A percentile compares a stretch with the other conserved stretches of the same genome.
phyloP scores from a whole-genome alignment of 106 monocot genomes.

The Dendrobium huoshanense region DNA sequence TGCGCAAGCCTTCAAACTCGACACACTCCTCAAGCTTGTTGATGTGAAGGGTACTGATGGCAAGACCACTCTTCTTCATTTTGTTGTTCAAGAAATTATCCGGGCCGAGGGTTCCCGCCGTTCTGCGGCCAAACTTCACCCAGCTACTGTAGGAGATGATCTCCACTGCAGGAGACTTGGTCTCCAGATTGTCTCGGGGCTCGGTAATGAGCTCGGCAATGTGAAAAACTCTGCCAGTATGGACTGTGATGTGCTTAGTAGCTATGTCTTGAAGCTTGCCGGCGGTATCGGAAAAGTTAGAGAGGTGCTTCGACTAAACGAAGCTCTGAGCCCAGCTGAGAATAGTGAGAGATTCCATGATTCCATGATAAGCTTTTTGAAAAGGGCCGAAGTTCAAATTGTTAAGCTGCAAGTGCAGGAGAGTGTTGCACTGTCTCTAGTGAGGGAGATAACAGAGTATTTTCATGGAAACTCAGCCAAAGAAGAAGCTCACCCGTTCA shows the following conservation, averaged over 20 bases:
- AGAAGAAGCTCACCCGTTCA: constrained; percentile 62
- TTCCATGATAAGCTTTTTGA: constrained; percentile 38
- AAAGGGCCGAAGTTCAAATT: constrained; percentile 43
- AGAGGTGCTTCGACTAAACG: constrained; percentile 36
- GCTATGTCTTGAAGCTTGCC: constrained; percentile 42
- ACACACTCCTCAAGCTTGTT: constrained; percentile 16
- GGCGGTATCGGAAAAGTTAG: constrained; percentile 33
- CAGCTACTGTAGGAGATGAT: constrained; percentile 13
- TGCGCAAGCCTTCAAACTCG: constrained; percentile 44
- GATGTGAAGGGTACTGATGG: constrained; percentile 20
- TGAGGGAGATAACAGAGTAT: constrained; percentile 62
- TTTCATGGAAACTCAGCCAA: constrained; percentile 62
- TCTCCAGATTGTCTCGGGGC: constrained; percentile 36
- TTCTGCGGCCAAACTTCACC: constrained; percentile 11
- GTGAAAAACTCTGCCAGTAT: constrained; percentile 63
- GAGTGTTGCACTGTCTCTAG: constrained; percentile 33
- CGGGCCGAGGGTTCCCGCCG: constrained; percentile 15
- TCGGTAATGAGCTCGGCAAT: constrained; percentile 35
- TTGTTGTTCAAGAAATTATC: constrained; percentile 28
- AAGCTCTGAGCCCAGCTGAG: not conserved
- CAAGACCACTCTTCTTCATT: constrained; percentile 23
- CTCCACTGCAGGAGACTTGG: constrained; percentile 31
- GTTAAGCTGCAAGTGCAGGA: constrained; percentile 42
- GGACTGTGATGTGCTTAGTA: constrained; percentile 46
- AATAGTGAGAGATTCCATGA: constrained; percentile 20